Evolutionary conservation across 805 yeast species (phyloP), one percentile per base, ranked within the genome.

Genomic region (Pichia sporocuriosa): DNA sequence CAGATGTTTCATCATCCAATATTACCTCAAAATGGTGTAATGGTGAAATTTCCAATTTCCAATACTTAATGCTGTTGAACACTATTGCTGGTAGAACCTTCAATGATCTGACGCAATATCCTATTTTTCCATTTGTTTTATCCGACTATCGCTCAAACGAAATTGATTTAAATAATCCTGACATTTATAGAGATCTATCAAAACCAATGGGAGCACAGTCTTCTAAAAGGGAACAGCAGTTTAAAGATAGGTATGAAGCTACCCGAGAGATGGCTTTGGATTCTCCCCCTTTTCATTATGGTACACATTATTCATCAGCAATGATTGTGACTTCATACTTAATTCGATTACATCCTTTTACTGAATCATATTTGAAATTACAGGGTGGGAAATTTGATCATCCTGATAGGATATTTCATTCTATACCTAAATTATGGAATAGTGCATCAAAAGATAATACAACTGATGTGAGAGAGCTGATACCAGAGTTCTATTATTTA

Each of bases 171-270:
- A 56, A 62, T 4, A 66, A 85, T 51, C 80, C 84, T 0, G 63
- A 67, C 8, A 63, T 81, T 0, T 87, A 72, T 55, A 66, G 96
- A 49, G 95, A 87, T 55, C 63, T 87, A 20, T 72, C 85, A 0
- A 85, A 84, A 53, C 96, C 96, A 1, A 88, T 87, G 96, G 96
- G 96, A 2, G 95, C 89, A 0, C 96, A 87, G 57, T 66, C 77
- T 2, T 56, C 59, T 2, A 68, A 67, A 2, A 67, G 96, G 43
- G 84, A 79, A 2, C 49, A 55, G 0, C 77, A 77, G 52, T 87
- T 86, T 52, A 63, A 66, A 36, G 93, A 85, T 42, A 62, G 96
- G 40, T 88, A 70, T 52, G 81, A 81, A 17, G 88, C 94, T 0
- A 62, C 85, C 20, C 71, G 66, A 19, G 77, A 83, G 40, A 64